phyloP scores from a whole-genome alignment of 768 basidiomycete genomes.

The Xerocomellus amylosporus region DNA sequence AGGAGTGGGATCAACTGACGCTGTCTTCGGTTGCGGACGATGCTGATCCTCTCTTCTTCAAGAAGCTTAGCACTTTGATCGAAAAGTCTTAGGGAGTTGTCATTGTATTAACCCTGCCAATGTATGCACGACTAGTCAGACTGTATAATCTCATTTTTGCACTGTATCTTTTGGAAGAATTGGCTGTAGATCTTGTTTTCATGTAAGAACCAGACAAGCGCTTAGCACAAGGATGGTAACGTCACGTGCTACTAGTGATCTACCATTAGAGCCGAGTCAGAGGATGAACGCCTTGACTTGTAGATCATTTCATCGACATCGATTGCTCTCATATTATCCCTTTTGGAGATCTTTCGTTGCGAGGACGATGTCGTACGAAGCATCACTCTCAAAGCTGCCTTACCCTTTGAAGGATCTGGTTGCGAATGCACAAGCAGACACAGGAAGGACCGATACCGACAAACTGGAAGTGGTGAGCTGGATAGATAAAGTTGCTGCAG shows the following conservation, averaged over 20 bases:
- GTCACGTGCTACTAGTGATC: slow-evolving; percentile 28
- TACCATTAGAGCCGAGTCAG: too few species aligned
- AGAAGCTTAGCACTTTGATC: neutral
- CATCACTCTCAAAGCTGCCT: slow-evolving; percentile 45
- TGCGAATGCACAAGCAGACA: slow-evolving; percentile 30
- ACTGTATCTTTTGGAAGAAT: slow-evolving; percentile 13
- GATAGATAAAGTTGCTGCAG: slow-evolving; percentile 61
- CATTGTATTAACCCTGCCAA: neutral
- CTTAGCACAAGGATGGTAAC: neutral
- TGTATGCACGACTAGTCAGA: neutral
- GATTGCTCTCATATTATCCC: slow-evolving; percentile 13
- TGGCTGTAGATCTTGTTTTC: neutral
- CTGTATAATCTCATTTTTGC: neutral
- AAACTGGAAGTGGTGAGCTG: slow-evolving; percentile 62
- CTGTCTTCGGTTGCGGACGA: slow-evolving; percentile 22
- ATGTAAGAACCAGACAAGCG: neutral
- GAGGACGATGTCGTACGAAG: slow-evolving; percentile 52
- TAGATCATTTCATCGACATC: slow-evolving; percentile 24
- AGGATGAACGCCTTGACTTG: slow-evolving; percentile 21
- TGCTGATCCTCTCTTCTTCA: slow-evolving; percentile 13
- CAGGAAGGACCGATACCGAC: slow-evolving; percentile 60
- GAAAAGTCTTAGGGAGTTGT: neutral
- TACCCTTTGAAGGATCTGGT: slow-evolving; percentile 58
- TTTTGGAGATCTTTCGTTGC: slow-evolving; percentile 12
- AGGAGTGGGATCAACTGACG: slow-evolving; percentile 12